These are phyloP conservation scores for Biscutella laevigata DNA, from an alignment of 441 rosid genomes.

Conservation along the genomic window DNA sequence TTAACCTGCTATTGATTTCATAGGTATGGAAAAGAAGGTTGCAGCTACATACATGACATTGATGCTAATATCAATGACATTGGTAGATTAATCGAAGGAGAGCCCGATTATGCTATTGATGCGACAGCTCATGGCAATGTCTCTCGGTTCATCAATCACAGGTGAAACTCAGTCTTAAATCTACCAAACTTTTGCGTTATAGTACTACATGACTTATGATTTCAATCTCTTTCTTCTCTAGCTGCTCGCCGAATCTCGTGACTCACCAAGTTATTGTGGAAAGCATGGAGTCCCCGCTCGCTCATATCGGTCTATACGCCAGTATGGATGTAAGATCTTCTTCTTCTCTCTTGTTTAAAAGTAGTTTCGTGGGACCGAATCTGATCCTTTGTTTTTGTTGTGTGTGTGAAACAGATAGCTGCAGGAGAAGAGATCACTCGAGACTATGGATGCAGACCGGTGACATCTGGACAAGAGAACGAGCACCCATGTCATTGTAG, in stretches of 20 bases:
- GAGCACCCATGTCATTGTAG: slow-evolving; percentile 54
- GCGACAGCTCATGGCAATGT: slow-evolving; percentile 75
- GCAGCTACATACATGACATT: slow-evolving; percentile 53
- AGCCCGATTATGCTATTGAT: slow-evolving; percentile 54
- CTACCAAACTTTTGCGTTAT: not conserved
- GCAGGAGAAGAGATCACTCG: slow-evolving; percentile 79
- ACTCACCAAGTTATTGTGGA: slow-evolving; percentile 77
- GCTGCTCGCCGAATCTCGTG: slow-evolving; percentile 85
- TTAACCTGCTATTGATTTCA: slow-evolving; percentile 16
- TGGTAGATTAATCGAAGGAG: slow-evolving; percentile 73
- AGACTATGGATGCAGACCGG: slow-evolving; percentile 43
- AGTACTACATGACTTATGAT: not conserved
- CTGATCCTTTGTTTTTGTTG: slow-evolving; percentile 4
- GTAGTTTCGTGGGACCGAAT: not conserved
- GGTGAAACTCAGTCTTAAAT: too few species aligned
- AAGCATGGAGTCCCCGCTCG: slow-evolving; percentile 73
- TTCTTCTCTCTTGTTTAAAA: slow-evolving; percentile 6
- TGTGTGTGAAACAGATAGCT: slow-evolving; percentile 56
- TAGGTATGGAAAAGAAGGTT: slow-evolving; percentile 58
- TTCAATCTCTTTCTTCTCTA: slow-evolving; percentile 25
- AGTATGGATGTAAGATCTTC: slow-evolving; percentile 69
- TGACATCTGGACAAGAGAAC: slow-evolving; percentile 44
- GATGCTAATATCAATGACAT: slow-evolving; percentile 68
- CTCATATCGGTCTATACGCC: slow-evolving; percentile 92
- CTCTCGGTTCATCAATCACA: slow-evolving; percentile 91